Base-by-base conservation (phyloP, 2,329 filamentous ascomycete genomes). In the Calonectria hongkongensis region DNA sequence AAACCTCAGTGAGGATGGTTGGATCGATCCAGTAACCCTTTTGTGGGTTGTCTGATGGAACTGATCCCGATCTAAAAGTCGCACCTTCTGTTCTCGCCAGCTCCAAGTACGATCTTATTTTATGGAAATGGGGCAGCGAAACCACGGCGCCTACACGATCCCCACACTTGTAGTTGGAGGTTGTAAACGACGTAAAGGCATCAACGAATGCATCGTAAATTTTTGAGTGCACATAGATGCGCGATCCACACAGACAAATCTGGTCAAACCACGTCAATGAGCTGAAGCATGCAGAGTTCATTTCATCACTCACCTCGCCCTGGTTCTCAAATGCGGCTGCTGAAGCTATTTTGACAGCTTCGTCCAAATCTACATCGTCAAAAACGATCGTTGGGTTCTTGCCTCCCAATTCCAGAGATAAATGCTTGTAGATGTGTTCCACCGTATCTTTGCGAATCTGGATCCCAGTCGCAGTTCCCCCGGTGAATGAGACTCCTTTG, bases 371-470 rank as follows among this genome's bases (percentile, higher is more conserved):
- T 21, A 60, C 54, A 6, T 60, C 54, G 16, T 60, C 54, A 25
- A 60, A 60, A 8, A 60, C 21, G 39, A 60, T 39, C 2, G 54
- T 60, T 5, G 54, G 54, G 33, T 60, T 60, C 27, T 60, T 60
- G 2, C 54, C 54, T 13, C 54, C 54, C 36, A 60, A 12, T 18
- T 60, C 54, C 33, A 60, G 36, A 6, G 54, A 60, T 5, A 60
- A 12, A 15, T 60, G 54, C 13, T 60, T 60, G 15, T 60, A 60
- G 9, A 60, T 60, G n/a, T 60, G 33, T 13, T 60, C 54, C 5
- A 41, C 54, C 13, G 54, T 60, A 41, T 60, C 54, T 25, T 41
- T 60, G 33, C 54, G 54, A n/a, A 60, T 60, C 15, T 60, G 33
- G 8, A 60, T 60, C 18, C 54, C 54, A 41, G 54, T 60, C 4